phyloP scores from a whole-genome alignment of 1,284 basidiomycete species.

The Athelia sp. region DNA sequence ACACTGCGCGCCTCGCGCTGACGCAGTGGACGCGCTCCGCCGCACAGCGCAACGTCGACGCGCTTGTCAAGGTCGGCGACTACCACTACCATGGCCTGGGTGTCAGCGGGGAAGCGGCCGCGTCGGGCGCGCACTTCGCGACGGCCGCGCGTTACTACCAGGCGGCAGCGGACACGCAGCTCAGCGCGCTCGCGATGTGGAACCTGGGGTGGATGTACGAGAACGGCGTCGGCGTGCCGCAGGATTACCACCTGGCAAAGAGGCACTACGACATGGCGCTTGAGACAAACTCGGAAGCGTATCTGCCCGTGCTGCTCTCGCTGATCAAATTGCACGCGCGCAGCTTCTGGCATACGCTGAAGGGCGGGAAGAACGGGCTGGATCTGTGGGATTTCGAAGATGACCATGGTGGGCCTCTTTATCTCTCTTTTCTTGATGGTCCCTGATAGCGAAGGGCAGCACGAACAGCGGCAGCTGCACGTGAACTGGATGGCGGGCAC shows the following conservation, averaged over 20 bases:
- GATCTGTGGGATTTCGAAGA: conserved; percentile 57
- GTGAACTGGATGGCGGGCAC: background rate
- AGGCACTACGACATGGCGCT: conserved; percentile 90
- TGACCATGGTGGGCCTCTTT: conserved; percentile 33
- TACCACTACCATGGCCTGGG: conserved; percentile 92
- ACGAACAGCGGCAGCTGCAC: background rate
- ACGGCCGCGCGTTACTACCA: conserved; percentile 94
- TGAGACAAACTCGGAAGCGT: conserved; percentile 85
- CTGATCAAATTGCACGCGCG: conserved; percentile 79
- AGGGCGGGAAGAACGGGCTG: conserved; percentile 62
- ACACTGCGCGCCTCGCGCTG: conserved; percentile 78
- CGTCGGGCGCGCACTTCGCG: conserved; percentile 62
- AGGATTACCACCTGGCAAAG: conserved; percentile 97
- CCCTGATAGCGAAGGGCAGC: no score
- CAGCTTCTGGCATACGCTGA: conserved; percentile 80
- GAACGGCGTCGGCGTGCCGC: conserved; percentile 87
- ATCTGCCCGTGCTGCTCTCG: conserved; percentile 81
- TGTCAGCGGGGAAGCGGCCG: conserved; percentile 57
- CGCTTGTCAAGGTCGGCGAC: conserved; percentile 94
- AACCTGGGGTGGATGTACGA: conserved; percentile 99
- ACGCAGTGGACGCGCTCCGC: conserved; percentile 95
- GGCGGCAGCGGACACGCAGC: conserved; percentile 85
- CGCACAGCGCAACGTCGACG: conserved; percentile 90
- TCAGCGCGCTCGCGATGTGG: conserved; percentile 96
- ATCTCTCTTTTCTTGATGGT: background rate